These are phyloP conservation scores for Penicillium angulare DNA, from an alignment of 495 filamentous ascomycete species.

Conservation along the genomic window DNA sequence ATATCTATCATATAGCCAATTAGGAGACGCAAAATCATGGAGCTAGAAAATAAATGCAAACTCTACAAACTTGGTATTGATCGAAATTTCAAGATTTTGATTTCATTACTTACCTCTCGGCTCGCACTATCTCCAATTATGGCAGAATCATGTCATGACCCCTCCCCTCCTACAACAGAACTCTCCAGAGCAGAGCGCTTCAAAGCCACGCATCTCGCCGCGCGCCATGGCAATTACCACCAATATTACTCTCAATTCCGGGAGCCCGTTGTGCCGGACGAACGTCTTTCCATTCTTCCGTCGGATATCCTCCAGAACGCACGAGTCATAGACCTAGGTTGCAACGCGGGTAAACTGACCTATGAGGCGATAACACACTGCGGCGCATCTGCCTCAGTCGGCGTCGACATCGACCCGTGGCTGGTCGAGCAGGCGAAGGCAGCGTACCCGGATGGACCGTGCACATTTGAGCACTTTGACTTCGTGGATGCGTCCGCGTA, in stretches of 20 bases:
- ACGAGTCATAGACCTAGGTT: constrained; percentile 29
- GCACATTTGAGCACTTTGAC: constrained; percentile 31
- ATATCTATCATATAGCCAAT: constrained; percentile 4
- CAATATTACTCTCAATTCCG: constrained; percentile 33
- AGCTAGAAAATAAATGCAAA: no score
- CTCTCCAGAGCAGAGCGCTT: constrained; percentile 29
- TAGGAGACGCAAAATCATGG: no score
- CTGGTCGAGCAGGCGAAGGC: constrained; percentile 28
- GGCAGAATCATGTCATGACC: constrained; percentile 21
- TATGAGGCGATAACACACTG: constrained; percentile 26
- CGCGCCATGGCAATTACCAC: constrained; percentile 31
- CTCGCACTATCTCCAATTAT: constrained; percentile 17
- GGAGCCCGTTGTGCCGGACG: constrained; percentile 25
- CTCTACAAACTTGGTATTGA: constrained; percentile 10
- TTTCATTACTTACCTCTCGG: constrained; percentile 2
- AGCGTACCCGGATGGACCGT: constrained; percentile 26
- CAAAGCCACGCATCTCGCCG: constrained; percentile 31
- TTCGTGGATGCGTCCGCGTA: constrained; percentile 56
- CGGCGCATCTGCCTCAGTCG: constrained; percentile 24
- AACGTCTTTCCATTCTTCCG: constrained; percentile 29
- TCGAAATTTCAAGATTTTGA: constrained; percentile 5
- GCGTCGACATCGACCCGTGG: constrained; percentile 32
- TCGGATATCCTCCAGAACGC: constrained; percentile 26
- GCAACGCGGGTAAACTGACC: constrained; percentile 30
- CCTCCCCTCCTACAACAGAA: constrained; percentile 20